These are phyloP conservation scores for Sclerotinia spermophila DNA, from an alignment of 2,329 filamentous ascomycete species.

Conservation along the genomic window DNA sequence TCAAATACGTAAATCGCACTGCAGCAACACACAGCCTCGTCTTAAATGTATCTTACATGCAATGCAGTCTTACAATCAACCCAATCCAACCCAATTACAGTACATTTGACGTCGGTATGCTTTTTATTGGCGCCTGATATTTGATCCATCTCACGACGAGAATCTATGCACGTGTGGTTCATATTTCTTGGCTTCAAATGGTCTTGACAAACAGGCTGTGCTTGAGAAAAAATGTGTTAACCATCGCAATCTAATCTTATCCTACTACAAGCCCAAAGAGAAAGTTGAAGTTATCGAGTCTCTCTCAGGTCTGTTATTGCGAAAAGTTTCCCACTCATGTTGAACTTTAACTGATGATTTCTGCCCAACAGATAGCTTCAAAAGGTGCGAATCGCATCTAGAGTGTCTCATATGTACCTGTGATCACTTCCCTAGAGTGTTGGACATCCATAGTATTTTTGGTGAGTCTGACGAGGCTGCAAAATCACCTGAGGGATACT, in stretches of 20 bases:
- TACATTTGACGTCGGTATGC: not conserved
- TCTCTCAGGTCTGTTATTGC: conserved; percentile 5
- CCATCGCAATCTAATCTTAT: not conserved
- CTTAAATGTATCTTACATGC: not conserved
- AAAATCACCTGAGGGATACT: not conserved
- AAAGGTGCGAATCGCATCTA: not conserved
- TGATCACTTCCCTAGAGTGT: not conserved
- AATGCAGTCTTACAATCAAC: not conserved
- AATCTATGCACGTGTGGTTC: conserved; percentile 6
- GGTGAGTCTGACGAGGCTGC: not conserved
- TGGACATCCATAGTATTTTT: not conserved
- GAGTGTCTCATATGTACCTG: not conserved
- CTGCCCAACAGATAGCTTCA: not conserved
- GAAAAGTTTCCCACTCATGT: not conserved
- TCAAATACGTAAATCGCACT: not conserved
- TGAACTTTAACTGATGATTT: conserved; percentile 1
- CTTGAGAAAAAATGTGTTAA: not conserved
- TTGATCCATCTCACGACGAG: not conserved
- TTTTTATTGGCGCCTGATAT: not conserved
- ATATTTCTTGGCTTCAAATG: not conserved
- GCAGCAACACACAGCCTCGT: not conserved
- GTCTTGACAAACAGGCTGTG: not conserved
- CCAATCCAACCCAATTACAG: not conserved
- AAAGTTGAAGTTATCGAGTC: not conserved
- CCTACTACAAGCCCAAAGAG: not conserved